Evolutionary conservation across 2,329 filamentous ascomycete genomes (phyloP), one percentile per base, ranked within the genome.

Genomic region (Alternaria sp.): DNA sequence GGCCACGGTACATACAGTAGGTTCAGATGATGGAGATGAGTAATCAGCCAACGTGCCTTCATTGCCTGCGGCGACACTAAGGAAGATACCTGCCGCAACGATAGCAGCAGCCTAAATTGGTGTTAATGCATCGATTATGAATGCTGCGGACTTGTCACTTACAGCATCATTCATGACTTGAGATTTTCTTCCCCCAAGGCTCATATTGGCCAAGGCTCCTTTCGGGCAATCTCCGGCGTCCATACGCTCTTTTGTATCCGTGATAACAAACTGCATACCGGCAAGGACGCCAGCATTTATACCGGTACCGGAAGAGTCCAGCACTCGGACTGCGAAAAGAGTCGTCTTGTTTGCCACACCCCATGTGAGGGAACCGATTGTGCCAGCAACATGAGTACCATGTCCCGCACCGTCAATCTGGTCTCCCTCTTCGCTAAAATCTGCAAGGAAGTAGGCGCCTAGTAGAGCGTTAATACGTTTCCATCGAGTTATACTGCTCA

Each of bases 61-160:
- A 54, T 81, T 81, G 10, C 80, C 78, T 11, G 79, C 78, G 6
- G 78, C 74, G 28, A 79, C 73, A 28, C 70, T 73, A 38, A 80
- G 63, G 66, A 80, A 80, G 10, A 80, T 64, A 16, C 79, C 78
- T 10, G 65, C 67, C 10, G 63, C 60, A 27, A 77, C 72, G 22
- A 75, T 72, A 9, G 74, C 73, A 16, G 71, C 73, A 25, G 73
- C 69, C 73, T 77, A 34, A 16, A 27, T n/a, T 6, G 10, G 18
- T n/a, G 22, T 48, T 6, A 45, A 20, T 2, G 44, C n/a, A 3
- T 34, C 10, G 32, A 16, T 16, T 14, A 14, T n/a, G 5, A 44
- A 18, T 11, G 4, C 28, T 20, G 20, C 5, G 8, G 28, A 12
- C 25, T 9, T 38, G n/a, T 5, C 2, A 57, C 58, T 56, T 61